phyloP scores from a whole-genome alignment of 116 monocot species.

The Papilionanthe hybrid region DNA sequence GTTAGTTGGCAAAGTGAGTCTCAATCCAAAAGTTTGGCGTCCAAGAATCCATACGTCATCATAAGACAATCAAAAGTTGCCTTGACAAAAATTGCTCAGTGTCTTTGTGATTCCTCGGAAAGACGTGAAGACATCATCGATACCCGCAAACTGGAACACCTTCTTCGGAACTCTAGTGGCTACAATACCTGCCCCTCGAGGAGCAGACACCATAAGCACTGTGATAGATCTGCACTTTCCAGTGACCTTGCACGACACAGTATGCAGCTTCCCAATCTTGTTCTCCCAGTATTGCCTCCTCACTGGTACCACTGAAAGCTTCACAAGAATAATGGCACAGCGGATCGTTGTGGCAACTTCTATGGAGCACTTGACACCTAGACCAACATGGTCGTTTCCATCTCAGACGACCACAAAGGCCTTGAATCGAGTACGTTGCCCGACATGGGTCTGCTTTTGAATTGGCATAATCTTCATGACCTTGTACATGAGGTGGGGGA shows the following conservation, averaged over 20 bases:
- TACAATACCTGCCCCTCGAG: constrained; percentile 63
- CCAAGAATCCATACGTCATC: constrained; percentile 68
- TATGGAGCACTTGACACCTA: constrained; percentile 82
- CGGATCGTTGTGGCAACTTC: constrained; percentile 77
- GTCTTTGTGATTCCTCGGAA: constrained; percentile 80
- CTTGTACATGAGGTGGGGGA: constrained; percentile 63
- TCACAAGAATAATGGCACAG: constrained; percentile 61
- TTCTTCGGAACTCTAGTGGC: constrained; percentile 72
- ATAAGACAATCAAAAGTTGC: constrained; percentile 75
- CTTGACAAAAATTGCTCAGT: constrained; percentile 84
- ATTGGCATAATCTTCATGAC: constrained; percentile 74
- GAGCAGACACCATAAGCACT: constrained; percentile 71
- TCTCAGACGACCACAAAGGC: constrained; percentile 84
- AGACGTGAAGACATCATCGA: constrained; percentile 79
- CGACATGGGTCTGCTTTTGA: constrained; percentile 75
- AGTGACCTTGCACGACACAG: constrained; percentile 87
- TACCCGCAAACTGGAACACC: constrained; percentile 78
- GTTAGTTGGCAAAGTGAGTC: constrained; percentile 51
- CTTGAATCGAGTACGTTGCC: constrained; percentile 75
- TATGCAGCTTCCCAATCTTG: constrained; percentile 80
- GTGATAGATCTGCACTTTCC: constrained; percentile 83
- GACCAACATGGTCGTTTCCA: constrained; percentile 42
- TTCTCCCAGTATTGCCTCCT: constrained; percentile 77
- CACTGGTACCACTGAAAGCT: constrained; percentile 73
- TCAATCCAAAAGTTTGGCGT: constrained; percentile 74